Evolutionary conservation across 495 filamentous ascomycete species (phyloP), one percentile per base, ranked within the genome.

Genomic region (Stereocaulon alpinum): DNA sequence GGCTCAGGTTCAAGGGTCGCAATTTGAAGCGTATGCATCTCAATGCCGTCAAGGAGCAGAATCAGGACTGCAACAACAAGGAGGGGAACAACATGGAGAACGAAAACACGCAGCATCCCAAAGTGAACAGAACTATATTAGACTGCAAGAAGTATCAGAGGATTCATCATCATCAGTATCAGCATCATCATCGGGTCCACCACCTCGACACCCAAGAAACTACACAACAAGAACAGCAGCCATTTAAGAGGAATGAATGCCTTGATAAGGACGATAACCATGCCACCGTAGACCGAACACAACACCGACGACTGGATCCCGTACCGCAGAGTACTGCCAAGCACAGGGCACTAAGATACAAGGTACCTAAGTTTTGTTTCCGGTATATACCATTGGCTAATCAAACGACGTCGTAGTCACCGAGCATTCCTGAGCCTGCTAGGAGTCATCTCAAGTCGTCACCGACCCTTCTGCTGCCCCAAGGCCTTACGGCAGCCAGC

Each of bases 21-120:
- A 65, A 66, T 79, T 78, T 77, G 76, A 76, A 78, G 27, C 70
- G 61, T 53, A 48, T 72, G 50, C 71, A 78, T 71, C 62, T 74
- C 69, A 71, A 77, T 60, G 69, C 69, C 56, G 63, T 70, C 52
- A 45, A 58, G 47, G 60, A 62, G 50, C 56, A 69, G 17, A 41
- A 56, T 18, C 58, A 65, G 57, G 61, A 71, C n/a, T 30, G 27
- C 56, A 58, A n/a, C 1, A 47, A 18, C 50, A 58, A 52, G 59
- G 55, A 60, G 63, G 51, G 59, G 56, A 57, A 64, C 58, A 61
- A 66, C 63, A 62, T 70, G 41, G 56, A 62, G 59, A 55, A 57
- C 57, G 58, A 66, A 61, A 62, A 71, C 40, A 61, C 30, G 30
- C 54, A n/a, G 15, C n/a, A 57, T 1, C 22, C 11, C 18, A 27